Base-by-base conservation (phyloP, 164 flowering plant genomes). In the Aristolochia fimbriata region DNA sequence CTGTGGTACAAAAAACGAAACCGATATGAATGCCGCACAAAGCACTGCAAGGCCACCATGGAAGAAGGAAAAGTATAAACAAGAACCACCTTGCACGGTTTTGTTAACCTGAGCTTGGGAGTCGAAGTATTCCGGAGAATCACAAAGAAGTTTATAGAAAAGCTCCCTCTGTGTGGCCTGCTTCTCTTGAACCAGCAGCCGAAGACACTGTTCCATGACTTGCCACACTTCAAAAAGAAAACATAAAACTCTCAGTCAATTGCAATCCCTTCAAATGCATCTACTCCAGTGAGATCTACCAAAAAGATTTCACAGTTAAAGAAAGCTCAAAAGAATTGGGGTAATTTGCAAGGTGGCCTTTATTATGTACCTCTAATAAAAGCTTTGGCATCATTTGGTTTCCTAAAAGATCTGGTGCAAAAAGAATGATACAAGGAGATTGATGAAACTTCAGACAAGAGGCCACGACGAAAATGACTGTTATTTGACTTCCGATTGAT, bases 81-180 rank as follows among this genome's bases (percentile, higher is more conserved):
- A 8, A 50, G 48, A 27, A 2, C 21, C 58, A 92, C 99, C 99
- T 87, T 94, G 99, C 50, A 91, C 73, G 19, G 87, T 78, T 70
- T 79, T 70, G 65, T 94, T 91, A 69, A 91, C 96, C 65, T 83
- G 83, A 46, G 61, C 59, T 48, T 85, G 97, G 54, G 85, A 84
- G 61, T 79, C 57, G 65, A 91, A 91, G 68, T 78, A 87, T 41
- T 83, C 84, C 0, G 97, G 82, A 6, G 93, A 94, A 68, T 64
- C 77, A 61, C 88, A 87, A 30, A 94, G 81, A 73, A 94, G 71
- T 73, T 84, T 91, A 70, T 94, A 94, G 71, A 79, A 94, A 14
- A 94, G 81, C 73, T 94, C 97, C 64, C 97, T 76, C 74, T 91
- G 97, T 10, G 97, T 88, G 16, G 84, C 90, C 55, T 78, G 74